Percentiles rank a stretch among this genome's conserved stretches.
phyloP scores from a whole-genome alignment of 352 stramenopile species.

The Aphanomyces euteiches region DNA sequence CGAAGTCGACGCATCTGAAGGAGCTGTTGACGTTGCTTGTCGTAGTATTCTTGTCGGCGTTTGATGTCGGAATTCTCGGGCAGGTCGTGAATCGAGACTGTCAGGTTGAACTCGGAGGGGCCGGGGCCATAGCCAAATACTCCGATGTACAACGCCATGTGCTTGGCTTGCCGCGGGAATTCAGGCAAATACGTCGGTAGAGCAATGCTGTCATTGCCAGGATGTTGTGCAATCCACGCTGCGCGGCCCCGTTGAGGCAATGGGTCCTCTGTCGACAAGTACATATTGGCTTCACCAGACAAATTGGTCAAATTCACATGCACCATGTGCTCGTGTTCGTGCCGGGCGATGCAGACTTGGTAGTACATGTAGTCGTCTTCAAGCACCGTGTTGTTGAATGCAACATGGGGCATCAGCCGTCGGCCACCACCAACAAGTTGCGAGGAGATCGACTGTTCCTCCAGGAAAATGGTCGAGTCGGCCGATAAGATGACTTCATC shows the following conservation, averaged over 20 bases:
- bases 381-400: conserved; percentile 56
- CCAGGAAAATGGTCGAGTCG: conserved; percentile 1
- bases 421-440: conserved; percentile 35
- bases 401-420: conserved; percentile 56
- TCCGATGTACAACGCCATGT: conserved; percentile 64
- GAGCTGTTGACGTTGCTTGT: conserved; percentile 45
- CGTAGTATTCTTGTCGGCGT: conserved; percentile 46
- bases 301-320: conserved; percentile 49
- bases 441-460: conserved; percentile 3
- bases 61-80: conserved; percentile 48
- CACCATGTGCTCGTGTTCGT: conserved; percentile 75
- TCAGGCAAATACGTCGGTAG: conserved; percentile 76
- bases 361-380: conserved; percentile 61
- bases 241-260: conserved; percentile 60
- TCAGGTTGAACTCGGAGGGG: conserved; percentile 44
- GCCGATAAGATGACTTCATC: conserved; percentile 23
- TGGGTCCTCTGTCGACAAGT: conserved; percentile 60
- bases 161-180: conserved; percentile 55
- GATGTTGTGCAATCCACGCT: conserved; percentile 65
- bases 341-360: conserved; percentile 66
- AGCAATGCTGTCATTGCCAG: conserved; percentile 52
- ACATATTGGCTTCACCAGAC: conserved; percentile 59
- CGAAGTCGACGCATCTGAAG: conserved; percentile 4
- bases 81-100: conserved; percentile 58
- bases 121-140: conserved; percentile 47